phyloP scores from a whole-genome alignment of 2,329 filamentous ascomycete genomes.

The Aspergillus ustus region DNA sequence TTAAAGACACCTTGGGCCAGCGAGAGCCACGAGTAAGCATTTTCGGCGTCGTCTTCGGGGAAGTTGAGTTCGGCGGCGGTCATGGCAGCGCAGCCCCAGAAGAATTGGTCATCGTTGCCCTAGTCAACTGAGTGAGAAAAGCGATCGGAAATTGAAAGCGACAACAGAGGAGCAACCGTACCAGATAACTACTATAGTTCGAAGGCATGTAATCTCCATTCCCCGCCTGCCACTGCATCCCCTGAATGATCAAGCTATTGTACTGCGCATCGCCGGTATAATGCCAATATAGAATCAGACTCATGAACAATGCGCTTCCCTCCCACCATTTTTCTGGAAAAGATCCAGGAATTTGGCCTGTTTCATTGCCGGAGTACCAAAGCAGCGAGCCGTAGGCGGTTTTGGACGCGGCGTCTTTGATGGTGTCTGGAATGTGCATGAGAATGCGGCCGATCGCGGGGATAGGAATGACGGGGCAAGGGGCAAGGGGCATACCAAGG shows the following conservation, averaged over 20 bases:
- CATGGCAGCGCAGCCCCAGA: conserved; percentile 63
- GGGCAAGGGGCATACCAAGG: not conserved
- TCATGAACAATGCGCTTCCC: conserved; percentile 59
- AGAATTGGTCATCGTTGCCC: conserved; percentile 63
- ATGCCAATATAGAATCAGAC: conserved; percentile 49
- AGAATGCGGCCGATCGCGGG: not conserved
- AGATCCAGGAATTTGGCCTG: conserved; percentile 56
- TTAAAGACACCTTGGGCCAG: conserved; percentile 81
- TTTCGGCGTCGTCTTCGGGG: conserved; percentile 50
- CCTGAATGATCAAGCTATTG: conserved; percentile 43
- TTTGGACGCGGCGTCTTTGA: conserved; percentile 48
- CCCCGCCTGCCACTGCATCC: conserved; percentile 44
- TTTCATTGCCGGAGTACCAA: conserved; percentile 58
- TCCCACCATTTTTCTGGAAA: conserved; percentile 80
- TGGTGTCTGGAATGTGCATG: conserved; percentile 39
- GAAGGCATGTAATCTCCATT: conserved; percentile 47
- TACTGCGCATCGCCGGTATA: conserved; percentile 48
- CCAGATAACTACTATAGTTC: conserved; percentile 38
- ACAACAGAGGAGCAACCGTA: not conserved
- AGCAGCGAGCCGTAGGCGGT: conserved; percentile 56
- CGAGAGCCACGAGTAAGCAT: conserved; percentile 71
- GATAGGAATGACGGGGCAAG: not conserved
- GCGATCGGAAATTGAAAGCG: too few species aligned
- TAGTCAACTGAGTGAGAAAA: conserved; percentile 24
- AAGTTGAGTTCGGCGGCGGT: conserved; percentile 56